These are phyloP conservation scores for Buddleja alternifolia DNA, from an alignment of 257 asterid species.

Conservation along the genomic window DNA sequence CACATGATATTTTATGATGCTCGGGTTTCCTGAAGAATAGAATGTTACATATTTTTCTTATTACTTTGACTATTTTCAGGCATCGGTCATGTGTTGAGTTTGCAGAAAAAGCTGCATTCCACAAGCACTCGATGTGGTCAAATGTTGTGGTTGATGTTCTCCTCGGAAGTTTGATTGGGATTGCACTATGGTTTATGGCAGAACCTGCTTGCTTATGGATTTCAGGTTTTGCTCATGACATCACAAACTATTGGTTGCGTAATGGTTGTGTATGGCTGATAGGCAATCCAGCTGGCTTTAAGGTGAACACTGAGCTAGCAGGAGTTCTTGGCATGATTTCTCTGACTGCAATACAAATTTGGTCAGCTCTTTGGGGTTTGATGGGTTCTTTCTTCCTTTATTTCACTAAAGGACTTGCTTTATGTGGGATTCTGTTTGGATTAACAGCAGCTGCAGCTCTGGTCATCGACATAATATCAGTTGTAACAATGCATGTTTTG, in stretches of 20 bases:
- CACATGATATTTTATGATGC: constrained; percentile 8
- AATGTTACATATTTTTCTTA: constrained; percentile 19
- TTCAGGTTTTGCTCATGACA: constrained; percentile 58
- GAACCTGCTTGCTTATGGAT: constrained; percentile 54
- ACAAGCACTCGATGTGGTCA: constrained; percentile 80
- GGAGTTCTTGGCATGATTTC: constrained; percentile 92
- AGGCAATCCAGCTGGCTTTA: constrained; percentile 99
- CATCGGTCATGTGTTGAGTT: constrained; percentile 76
- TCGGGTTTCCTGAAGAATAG: background rate
- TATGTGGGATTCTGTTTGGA: constrained; percentile 78
- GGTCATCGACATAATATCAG: constrained; percentile 64
- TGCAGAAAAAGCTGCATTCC: constrained; percentile 70
- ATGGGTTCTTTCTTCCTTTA: constrained; percentile 59
- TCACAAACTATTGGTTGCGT: constrained; percentile 81
- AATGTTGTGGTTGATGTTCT: constrained; percentile 69
- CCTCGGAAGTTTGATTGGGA: constrained; percentile 78
- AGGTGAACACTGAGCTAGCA: constrained; percentile 94
- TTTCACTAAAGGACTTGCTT: constrained; percentile 61
- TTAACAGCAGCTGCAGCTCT: constrained; percentile 79
- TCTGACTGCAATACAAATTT: constrained; percentile 78
- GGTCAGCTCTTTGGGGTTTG: constrained; percentile 89
- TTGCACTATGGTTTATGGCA: constrained; percentile 61
- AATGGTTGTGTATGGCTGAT: constrained; percentile 96
- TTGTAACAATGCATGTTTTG: constrained; percentile 72
- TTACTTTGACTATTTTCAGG: constrained; percentile 47